A percentile compares a stretch with the other conserved stretches of the same genome.
Evolutionary conservation across 331 rosid species (phyloP).

Genomic region (Arachis monticola): DNA sequence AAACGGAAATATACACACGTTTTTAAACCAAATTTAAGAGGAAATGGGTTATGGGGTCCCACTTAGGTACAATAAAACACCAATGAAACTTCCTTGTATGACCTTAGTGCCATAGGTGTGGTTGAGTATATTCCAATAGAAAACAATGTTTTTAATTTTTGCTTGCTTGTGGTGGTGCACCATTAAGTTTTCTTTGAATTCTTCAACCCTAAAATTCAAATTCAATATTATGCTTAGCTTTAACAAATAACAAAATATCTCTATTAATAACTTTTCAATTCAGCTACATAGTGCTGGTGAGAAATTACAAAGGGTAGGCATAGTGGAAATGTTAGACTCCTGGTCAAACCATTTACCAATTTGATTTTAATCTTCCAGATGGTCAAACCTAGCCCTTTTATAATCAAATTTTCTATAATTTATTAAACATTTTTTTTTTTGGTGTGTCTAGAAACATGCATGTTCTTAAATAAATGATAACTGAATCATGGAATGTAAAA

Average conservation of each 20-base stretch:
- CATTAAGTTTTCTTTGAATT: not conserved
- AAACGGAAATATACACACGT: too few species aligned
- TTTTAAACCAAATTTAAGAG: not conserved
- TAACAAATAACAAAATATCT: not conserved
- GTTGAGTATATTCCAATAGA: conserved; percentile 22
- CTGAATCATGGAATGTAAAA: not conserved
- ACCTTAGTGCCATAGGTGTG: conserved; percentile 14
- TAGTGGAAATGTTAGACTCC: conserved; percentile 2
- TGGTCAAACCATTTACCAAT: not conserved
- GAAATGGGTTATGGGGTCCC: conserved; percentile 23
- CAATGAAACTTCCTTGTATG: conserved; percentile 27
- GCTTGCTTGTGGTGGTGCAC: not conserved
- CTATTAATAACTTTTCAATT: not conserved
- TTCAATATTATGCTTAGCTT: not conserved
- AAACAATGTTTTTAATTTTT: not conserved
- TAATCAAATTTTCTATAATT: not conserved
- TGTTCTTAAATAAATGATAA: not conserved
- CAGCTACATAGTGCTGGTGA: conserved; percentile 9
- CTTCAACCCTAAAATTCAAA: not conserved
- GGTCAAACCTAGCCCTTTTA: not conserved
- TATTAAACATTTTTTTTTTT: not conserved
- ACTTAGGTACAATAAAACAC: not conserved
- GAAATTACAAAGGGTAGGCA: not conserved
- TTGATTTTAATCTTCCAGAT: not conserved
- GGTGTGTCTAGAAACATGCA: not conserved